Evolutionary conservation across 257 asterid species (phyloP).

Genomic region (Nicotiana noctiflora): DNA sequence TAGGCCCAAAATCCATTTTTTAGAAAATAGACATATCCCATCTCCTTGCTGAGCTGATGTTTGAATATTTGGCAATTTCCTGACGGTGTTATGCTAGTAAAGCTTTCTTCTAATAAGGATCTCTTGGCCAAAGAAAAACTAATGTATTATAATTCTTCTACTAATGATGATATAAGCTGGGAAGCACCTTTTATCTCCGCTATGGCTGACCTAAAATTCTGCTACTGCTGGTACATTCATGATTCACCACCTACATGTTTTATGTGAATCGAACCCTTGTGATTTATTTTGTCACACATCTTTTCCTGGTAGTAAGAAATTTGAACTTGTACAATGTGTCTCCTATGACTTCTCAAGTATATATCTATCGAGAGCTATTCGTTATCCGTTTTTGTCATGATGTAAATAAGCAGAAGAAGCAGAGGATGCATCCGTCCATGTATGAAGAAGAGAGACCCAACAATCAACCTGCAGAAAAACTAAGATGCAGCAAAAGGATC

Average conservation of each 20-base stretch:
- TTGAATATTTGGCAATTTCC: not conserved
- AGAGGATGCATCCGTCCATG: constrained; percentile 61
- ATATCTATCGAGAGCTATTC: not conserved
- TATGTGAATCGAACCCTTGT: not conserved
- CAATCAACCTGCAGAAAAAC: constrained; percentile 30
- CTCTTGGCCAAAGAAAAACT: not conserved
- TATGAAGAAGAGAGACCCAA: constrained; percentile 36
- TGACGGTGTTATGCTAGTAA: not conserved
- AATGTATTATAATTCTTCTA: too few species aligned
- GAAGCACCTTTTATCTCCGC: not conserved
- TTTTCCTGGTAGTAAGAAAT: not conserved
- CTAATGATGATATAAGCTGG: not conserved
- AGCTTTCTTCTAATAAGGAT: not conserved
- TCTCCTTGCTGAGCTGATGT: not conserved
- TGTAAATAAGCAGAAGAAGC: constrained; percentile 43
- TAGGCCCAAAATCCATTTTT: not conserved
- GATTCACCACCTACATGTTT: not conserved
- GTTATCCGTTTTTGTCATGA: not conserved
- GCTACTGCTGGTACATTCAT: not conserved
- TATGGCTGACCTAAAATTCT: not conserved
- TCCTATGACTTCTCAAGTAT: not conserved
- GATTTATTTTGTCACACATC: not conserved
- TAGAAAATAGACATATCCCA: not conserved
- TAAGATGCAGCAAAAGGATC: constrained; percentile 47
- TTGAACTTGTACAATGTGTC: not conserved